Evolutionary conservation across 441 rosid genomes (phyloP), one percentile per base, ranked within the genome.

Genomic region (Manihot esculenta): DNA sequence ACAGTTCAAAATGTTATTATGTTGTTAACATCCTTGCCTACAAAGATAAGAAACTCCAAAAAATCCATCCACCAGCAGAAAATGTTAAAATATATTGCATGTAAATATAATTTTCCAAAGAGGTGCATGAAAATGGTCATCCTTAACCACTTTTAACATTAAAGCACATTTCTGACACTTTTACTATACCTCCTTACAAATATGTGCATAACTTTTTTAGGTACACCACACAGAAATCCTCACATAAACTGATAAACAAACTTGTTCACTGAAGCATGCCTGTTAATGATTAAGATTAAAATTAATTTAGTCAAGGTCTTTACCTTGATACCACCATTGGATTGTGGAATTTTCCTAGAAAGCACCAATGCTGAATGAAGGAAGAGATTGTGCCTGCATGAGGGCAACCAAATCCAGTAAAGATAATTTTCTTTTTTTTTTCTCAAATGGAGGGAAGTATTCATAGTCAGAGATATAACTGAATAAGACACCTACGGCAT

Each of bases 291-390:
- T 18, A 59, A 38, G 71, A 66, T 27, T 18, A 66, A 73, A 65
- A 35, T 56, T 48, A 71, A 2, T 7, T 15, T 27, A 42, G 13
- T 23, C 49, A 15, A 65, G 44, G 51, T 60, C 56, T 27, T 69
- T 60, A 94, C 99, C 85, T 83, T 92, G 81, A 94, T 90, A 63
- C 98, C 93, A 10, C 73, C 81, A 55, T 86, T 84, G 14, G 99
- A 89, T 61, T 91, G 88, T 23, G 98, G 98, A 68, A 92, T 85
- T 74, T 88, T 94, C 66, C 99, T 88, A 9, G 99, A 90, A 74
- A 94, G 96, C 63, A 94, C 99, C 80, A 94, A 77, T 9, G 98
- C 99, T n/a, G 99, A 94, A 79, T 94, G 99, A 56, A 94, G 97
- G 71, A 92, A 94, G 70, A 94, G 92, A 73, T 94, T 94, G 80